A percentile compares a stretch with the other conserved stretches of the same genome.
Evolutionary conservation across 2,329 filamentous ascomycete genomes (phyloP).

Genomic region (Teratosphaeria epicoccoides): DNA sequence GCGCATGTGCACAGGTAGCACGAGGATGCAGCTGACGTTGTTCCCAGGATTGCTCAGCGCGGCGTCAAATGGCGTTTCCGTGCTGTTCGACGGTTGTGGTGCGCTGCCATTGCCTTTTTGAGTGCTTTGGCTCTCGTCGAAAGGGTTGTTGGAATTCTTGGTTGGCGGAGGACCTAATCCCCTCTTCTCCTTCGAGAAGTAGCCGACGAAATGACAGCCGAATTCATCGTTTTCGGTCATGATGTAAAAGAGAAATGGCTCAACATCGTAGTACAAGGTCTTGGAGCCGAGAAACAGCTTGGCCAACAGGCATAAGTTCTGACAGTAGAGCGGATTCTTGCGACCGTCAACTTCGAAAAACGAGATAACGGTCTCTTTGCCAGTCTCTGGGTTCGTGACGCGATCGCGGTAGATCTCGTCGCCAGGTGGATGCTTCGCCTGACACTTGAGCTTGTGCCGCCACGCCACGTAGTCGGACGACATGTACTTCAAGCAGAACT

Average conservation of each 20-base stretch:
- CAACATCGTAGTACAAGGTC: constrained; percentile 94
- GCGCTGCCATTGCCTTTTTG: constrained; percentile 10
- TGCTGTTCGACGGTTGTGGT: constrained; percentile 6
- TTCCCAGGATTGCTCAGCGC: constrained; percentile 43
- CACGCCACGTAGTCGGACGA: constrained; percentile 97
- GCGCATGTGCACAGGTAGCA: constrained; percentile 88
- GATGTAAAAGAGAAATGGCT: constrained; percentile 94
- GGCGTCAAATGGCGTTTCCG: constrained; percentile 18
- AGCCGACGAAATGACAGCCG: constrained; percentile 95
- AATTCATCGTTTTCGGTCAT: constrained; percentile 87
- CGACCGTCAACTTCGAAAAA: constrained; percentile 97
- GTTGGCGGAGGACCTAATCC: constrained; percentile 53
- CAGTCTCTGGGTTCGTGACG: constrained; percentile 46
- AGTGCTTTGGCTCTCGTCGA: constrained; percentile 14
- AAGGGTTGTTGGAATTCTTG: constrained; percentile 34
- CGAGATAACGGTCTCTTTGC: constrained; percentile 39
- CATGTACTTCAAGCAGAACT: constrained; percentile 99
- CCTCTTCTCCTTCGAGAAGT: constrained; percentile 97
- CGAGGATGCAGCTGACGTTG: constrained; percentile 95
- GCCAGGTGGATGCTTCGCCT: constrained; percentile 89
- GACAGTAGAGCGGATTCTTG: constrained; percentile 96
- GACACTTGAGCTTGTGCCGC: constrained; percentile 91
- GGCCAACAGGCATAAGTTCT: constrained; percentile 88
- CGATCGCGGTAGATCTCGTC: constrained; percentile 94
- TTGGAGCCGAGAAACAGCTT: constrained; percentile 98